Conservation (phyloP, 306 rosid genomes). For the Cucumis sativus region Cucumber_9930_V3 NC_026660.2:18524001-18524500, state of each 20-base stretch:
- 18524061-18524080: slow-evolving; percentile 38
- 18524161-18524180: slow-evolving; percentile 19
- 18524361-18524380: slow-evolving; percentile 73
- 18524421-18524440: neutral
- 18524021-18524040: slow-evolving; percentile 47
- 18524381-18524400: slow-evolving; percentile 60
- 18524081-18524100: neutral
- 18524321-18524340: slow-evolving; percentile 38
- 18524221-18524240: slow-evolving; percentile 18
- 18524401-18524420: slow-evolving; percentile 40
- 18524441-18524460: neutral
- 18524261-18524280: slow-evolving; percentile 82
- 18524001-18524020: neutral
- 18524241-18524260: slow-evolving; percentile 27
- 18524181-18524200: slow-evolving; percentile 66
- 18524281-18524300: slow-evolving; percentile 90
- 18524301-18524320: slow-evolving; percentile 42
- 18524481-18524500: slow-evolving; percentile 29
- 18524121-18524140: neutral
- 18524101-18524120: neutral
- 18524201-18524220: slow-evolving; percentile 42
- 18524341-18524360: slow-evolving; percentile 39
- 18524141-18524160: neutral
- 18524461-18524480: neutral
- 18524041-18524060: slow-evolving; percentile 45